These are phyloP conservation scores for Salvia splendens DNA, from an alignment of 257 asterid genomes.

Conservation along the genomic window DNA sequence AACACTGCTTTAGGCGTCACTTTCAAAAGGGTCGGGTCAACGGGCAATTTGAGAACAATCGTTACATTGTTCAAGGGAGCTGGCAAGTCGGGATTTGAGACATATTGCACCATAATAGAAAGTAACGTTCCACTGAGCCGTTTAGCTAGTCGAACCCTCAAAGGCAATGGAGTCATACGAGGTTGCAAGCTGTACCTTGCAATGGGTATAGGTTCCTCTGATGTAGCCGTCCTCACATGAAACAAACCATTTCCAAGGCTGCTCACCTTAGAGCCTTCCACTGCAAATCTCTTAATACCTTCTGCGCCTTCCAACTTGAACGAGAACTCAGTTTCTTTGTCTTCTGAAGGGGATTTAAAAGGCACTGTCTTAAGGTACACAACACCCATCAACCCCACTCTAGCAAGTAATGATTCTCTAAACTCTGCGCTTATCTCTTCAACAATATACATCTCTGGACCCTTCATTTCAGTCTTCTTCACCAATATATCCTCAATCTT, in stretches of 20 bases:
- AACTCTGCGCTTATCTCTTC: conserved; percentile 93
- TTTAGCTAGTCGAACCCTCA: conserved; percentile 81
- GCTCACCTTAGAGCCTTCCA: conserved; percentile 74
- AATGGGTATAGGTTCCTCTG: conserved; percentile 74
- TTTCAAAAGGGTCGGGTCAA: conserved; percentile 76
- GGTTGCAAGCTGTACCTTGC: conserved; percentile 76
- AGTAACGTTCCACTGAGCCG: conserved; percentile 92
- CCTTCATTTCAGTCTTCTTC: conserved; percentile 84
- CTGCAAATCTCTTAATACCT: conserved; percentile 78
- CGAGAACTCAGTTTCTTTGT: conserved; percentile 83
- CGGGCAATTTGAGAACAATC: conserved; percentile 77
- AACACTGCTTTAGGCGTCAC: conserved; percentile 91
- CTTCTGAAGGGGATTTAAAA: conserved; percentile 55
- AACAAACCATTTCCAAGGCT: conserved; percentile 82
- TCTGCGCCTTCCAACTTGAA: conserved; percentile 80
- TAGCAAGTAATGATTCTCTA: conserved; percentile 83
- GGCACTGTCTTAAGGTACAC: conserved; percentile 75
- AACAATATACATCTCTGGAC: conserved; percentile 86
- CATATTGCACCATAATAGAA: conserved; percentile 90
- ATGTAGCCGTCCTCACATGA: conserved; percentile 76
- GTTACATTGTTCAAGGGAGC: conserved; percentile 75
- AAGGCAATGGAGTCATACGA: conserved; percentile 77
- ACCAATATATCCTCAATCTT: conserved; percentile 83
- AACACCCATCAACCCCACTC: conserved; percentile 80
- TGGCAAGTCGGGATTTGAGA: conserved; percentile 68